Percentiles rank a stretch among this genome's conserved stretches.
These are phyloP conservation scores for Polysphondylium violaceum DNA, from an alignment of 78 protist genomes.

Conservation along the genomic window DNA sequence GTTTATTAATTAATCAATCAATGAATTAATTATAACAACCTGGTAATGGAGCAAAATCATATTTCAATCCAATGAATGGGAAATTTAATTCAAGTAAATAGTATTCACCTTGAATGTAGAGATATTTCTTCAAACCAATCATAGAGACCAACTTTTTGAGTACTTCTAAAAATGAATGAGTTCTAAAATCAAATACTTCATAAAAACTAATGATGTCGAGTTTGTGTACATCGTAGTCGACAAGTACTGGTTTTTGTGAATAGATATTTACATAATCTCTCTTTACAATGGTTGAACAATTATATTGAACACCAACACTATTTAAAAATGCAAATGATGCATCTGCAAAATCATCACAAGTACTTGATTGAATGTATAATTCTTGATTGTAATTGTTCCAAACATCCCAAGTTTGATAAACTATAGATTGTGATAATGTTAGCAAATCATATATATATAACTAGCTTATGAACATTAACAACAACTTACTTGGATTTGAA, in stretches of 20 bases:
- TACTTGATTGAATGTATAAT: slow-evolving; percentile 27
- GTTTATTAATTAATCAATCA: too few species aligned
- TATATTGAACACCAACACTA: neutral
- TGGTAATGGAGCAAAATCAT: slow-evolving; percentile 41
- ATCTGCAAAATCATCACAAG: slow-evolving; percentile 74
- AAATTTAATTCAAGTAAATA: slow-evolving; percentile 24
- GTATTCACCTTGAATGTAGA: slow-evolving; percentile 30
- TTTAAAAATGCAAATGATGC: slow-evolving; percentile 5
- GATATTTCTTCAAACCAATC: slow-evolving; percentile 39
- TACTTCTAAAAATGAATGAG: slow-evolving; percentile 20
- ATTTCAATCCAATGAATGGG: slow-evolving; percentile 41
- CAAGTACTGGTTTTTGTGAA: slow-evolving; percentile 56
- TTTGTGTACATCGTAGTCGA: slow-evolving; percentile 4
- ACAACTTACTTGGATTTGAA: slow-evolving; percentile 58
- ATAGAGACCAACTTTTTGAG: slow-evolving; percentile 15
- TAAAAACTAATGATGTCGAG: slow-evolving; percentile 34
- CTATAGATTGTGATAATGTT: neutral
- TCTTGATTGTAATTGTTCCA: slow-evolving; percentile 48
- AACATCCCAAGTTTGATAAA: slow-evolving; percentile 75
- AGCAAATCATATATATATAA: too few species aligned
- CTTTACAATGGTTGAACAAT: slow-evolving; percentile 51
- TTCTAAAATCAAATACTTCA: neutral
- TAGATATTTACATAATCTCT: slow-evolving; percentile 58
- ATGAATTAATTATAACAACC: slow-evolving; percentile 52
- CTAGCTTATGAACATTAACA: neutral